phyloP scores from a whole-genome alignment of 225 moss, liverwort and hornwort species.

The Anthoceros angustus region DNA sequence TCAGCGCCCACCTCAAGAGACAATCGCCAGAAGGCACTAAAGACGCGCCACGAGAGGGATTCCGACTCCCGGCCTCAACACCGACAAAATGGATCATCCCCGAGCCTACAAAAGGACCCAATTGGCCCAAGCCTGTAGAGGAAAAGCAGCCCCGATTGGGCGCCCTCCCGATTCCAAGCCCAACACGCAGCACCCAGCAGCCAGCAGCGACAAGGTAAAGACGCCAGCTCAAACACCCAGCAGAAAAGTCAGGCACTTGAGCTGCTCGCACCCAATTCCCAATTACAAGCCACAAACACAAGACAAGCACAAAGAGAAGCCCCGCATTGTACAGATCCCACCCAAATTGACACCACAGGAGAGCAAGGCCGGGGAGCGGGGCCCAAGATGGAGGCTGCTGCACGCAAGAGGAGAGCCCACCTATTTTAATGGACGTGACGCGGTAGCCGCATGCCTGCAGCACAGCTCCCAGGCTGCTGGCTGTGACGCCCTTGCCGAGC shows the following conservation, averaged over 20 bases:
- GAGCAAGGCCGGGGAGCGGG: too few relatives aligned
- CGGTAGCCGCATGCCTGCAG: conserved; percentile 59
- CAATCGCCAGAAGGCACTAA: neutral
- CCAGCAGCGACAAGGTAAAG: too few relatives aligned
- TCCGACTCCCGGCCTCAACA: neutral
- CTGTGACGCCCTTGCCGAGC: conserved; percentile 78
- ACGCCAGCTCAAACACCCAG: too few relatives aligned
- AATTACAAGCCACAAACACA: neutral
- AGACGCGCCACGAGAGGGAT: too few relatives aligned
- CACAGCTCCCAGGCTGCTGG: conserved; percentile 62
- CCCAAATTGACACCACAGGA: too few relatives aligned
- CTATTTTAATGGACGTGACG: conserved; percentile 70
- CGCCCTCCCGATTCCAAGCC: too few relatives aligned
- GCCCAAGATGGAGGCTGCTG: too few relatives aligned
- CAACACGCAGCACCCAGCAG: too few relatives aligned
- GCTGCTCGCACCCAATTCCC: too few relatives aligned
- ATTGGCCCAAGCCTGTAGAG: neutral
- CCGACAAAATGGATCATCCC: neutral
- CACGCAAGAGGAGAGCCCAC: too few relatives aligned
- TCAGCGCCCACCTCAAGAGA: neutral
- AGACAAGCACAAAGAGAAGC: neutral
- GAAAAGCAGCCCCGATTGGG: neutral
- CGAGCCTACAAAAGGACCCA: neutral
- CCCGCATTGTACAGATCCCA: too few relatives aligned
- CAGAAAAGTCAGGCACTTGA: too few relatives aligned